These are phyloP conservation scores for Russula brevipes DNA, from an alignment of 768 basidiomycete genomes.

Conservation along the genomic window DNA sequence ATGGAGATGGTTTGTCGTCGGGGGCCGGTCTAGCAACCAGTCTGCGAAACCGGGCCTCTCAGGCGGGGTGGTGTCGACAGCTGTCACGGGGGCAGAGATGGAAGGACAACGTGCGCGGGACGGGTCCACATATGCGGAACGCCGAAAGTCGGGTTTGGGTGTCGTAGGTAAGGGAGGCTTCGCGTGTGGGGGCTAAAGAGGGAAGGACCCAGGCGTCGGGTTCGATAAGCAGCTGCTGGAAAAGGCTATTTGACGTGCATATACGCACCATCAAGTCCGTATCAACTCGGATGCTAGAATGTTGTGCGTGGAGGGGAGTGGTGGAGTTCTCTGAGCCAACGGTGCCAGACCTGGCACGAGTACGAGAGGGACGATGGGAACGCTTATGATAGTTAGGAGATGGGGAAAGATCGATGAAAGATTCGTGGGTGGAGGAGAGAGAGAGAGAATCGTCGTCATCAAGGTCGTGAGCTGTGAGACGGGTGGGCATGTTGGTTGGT, in stretches of 20 bases:
- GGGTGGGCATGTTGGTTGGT: not conserved
- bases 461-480: conserved; percentile 7
- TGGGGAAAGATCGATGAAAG: conserved; percentile 47
- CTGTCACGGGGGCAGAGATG: conserved; percentile 6
- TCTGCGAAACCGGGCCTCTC: conserved; percentile 9
- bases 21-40: conserved; percentile 39
- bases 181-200: conserved; percentile 7
- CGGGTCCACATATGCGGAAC: conserved; percentile 27
- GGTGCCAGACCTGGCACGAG: conserved; percentile 12
- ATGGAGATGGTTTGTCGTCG: conserved; percentile 63
- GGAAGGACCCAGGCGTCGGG: not conserved
- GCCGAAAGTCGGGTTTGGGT: conserved; percentile 44
- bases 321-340: conserved; percentile 3
- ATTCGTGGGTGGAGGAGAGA: conserved; percentile 29
- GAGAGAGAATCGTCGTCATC: conserved; percentile 4
- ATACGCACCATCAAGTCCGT: conserved; percentile 11
- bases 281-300: conserved; percentile 6
- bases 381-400: conserved; percentile 21
- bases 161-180: conserved; percentile 45
- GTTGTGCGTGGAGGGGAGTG: not conserved
- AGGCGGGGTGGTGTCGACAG: conserved; percentile 20
- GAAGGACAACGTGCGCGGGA: conserved; percentile 12
- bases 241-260: not conserved
- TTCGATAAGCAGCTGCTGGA: conserved; percentile 3
- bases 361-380: conserved; percentile 9